Base-by-base conservation (phyloP, 768 basidiomycete genomes). In the Rhodotorula kratochvilovae region DNA sequence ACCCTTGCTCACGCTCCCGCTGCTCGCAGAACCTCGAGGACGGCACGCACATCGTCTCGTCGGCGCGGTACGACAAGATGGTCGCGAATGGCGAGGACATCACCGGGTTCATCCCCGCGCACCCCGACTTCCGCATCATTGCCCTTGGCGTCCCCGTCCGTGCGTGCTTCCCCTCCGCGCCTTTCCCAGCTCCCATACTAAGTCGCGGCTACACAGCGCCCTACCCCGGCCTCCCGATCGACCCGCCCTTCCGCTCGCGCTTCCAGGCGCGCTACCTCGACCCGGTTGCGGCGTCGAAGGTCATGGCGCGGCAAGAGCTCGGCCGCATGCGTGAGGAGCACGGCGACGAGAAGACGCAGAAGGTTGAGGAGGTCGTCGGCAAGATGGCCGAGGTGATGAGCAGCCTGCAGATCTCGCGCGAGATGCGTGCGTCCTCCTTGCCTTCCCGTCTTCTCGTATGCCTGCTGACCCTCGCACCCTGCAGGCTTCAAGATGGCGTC, bases 251-350 rank as follows among this genome's bases (percentile, higher is more conserved):
- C 59, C 64, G 72, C 42, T 67, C 66, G 1, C 61, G 72, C 23
- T 74, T 74, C 57, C 68, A 70, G 42, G 51, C 53, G 11, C 72
- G 72, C 31, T 74, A 74, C 59, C 8, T 74, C 51, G 72, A 74
- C 57, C 65, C 68, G 0, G 66, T 73, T 15, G 50, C 62, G 7
- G 67, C 61, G 25, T 50, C 65, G 29, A 59, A 60, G 25, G 60
- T 67, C 21, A 43, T 74, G 42, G 68, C 65, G 5, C 59, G 60
- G 13, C 60, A 71, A 27, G 65, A 59, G 45, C 65, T 66, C 35
- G 11, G 58, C 33, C 27, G 48, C 27, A 16, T 39, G 36, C n/a
- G 48, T 42, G 25, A 63, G 7, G n/a, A 19, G n/a, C 46, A 16
- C 25, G 42, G 58, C 39, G 39, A 61, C 6, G 55, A 69, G 16